phyloP scores from a whole-genome alignment of 2,329 filamentous ascomycete species.

The Blumeria hordei region DNA sequence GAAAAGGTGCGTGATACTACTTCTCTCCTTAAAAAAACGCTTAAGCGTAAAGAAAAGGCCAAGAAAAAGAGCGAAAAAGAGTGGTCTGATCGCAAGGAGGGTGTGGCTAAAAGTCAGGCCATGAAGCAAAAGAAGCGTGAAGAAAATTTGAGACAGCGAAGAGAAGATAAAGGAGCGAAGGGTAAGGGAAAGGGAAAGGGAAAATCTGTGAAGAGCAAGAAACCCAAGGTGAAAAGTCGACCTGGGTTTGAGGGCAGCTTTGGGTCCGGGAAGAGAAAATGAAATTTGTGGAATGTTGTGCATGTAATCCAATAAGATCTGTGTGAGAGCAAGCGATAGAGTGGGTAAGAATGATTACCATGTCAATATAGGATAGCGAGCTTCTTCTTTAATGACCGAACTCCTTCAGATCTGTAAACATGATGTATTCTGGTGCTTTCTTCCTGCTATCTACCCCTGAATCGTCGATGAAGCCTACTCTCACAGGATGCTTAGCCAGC shows the following conservation, averaged over 20 bases:
- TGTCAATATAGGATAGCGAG: no score
- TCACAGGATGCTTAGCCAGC: no score
- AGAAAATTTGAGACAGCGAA: conserved; percentile 49
- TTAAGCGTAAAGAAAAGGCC: conserved; percentile 73
- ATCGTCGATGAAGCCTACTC: no score
- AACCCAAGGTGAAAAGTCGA: conserved; percentile 20
- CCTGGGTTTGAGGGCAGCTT: conserved; percentile 33
- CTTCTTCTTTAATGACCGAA: no score
- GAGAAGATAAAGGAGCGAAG: conserved; percentile 47
- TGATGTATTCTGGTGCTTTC: no score
- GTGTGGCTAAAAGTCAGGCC: conserved; percentile 51
- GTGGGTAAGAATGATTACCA: no score
- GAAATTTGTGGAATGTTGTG: not conserved
- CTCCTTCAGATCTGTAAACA: no score
- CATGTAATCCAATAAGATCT: not conserved
- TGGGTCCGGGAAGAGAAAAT: conserved; percentile 10
- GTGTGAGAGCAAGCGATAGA: no score
- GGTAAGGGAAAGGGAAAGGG: conserved; percentile 29
- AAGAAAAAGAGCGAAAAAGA: conserved; percentile 86
- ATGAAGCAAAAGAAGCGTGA: conserved; percentile 64
- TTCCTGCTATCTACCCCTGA: no score
- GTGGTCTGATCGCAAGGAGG: conserved; percentile 51
- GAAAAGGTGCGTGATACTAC: conserved; percentile 78
- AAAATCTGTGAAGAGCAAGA: conserved; percentile 26
- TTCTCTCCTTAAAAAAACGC: conserved; percentile 67